Conservation (phyloP, 805 yeast genomes). For the Candida takata region DNA sequence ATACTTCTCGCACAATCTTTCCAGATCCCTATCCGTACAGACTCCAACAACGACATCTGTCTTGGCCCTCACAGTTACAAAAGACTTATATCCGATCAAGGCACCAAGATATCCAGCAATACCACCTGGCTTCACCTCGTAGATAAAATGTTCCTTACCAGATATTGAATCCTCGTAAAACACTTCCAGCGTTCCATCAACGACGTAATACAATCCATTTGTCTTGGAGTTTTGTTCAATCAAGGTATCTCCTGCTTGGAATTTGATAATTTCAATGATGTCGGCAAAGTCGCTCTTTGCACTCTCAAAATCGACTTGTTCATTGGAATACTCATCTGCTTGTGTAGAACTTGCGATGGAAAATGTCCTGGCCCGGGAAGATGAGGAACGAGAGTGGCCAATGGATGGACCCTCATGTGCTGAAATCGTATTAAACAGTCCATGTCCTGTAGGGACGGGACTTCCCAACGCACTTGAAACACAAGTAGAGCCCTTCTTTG, state of each 20-base stretch:
- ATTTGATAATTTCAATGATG: conserved; percentile 47
- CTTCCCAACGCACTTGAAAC: conserved; percentile 11
- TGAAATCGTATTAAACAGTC: conserved; percentile 9
- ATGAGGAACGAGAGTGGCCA: conserved; percentile 1
- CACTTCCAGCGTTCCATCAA: conserved; percentile 73
- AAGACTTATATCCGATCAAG: conserved; percentile 69
- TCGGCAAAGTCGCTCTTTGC: conserved; percentile 55
- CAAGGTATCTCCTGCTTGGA: conserved; percentile 46
- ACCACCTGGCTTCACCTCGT: conserved; percentile 67
- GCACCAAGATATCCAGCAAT: conserved; percentile 84
- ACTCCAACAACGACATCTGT: conserved; percentile 64
- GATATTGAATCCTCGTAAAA: conserved; percentile 32
- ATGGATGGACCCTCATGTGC: not conserved
- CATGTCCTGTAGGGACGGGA: conserved; percentile 14
- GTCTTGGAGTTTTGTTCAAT: conserved; percentile 59
- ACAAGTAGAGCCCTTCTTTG: conserved; percentile 17
- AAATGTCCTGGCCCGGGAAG: conserved; percentile 4
- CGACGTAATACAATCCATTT: conserved; percentile 72
- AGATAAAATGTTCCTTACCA: conserved; percentile 36
- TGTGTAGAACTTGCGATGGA: conserved; percentile 3
- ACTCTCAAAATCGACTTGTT: conserved; percentile 36
- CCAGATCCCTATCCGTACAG: conserved; percentile 55
- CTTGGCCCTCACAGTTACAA: conserved; percentile 61
- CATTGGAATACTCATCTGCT: conserved; percentile 10
- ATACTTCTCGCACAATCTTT: conserved; percentile 62